Base-by-base conservation (phyloP, 139 green algal genomes). In the Picochlorum sp. region DNA sequence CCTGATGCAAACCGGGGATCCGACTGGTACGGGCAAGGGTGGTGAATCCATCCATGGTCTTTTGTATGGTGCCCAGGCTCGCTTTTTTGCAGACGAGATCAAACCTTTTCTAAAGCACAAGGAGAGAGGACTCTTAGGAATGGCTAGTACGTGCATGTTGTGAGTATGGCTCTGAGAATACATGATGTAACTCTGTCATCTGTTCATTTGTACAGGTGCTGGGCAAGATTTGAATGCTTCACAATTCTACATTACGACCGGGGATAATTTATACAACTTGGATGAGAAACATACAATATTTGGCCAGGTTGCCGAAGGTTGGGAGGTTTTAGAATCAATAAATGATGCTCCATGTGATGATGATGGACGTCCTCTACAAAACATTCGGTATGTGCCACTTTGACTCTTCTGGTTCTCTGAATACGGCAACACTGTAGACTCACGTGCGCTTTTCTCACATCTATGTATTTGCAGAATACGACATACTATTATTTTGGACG, bases 21-120 rank as follows among this genome's bases (percentile, higher is more conserved):
- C 89, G 12, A 88, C 78, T 3, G 79, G 70, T 41, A 96, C 89
- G 13, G 93, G 93, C 33, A 81, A 69, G 18, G 93, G 93, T 10
- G 93, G 93, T 2, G 74, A 81, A 6, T 97, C 87, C 13, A 67
- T 96, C 0, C 96, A 87, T 62, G 69, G 65, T 0, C n/a, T 76
- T 37, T 57, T 76, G 14, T 68, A 68, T 29, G 69, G 63, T n/a
- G 47, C 61, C n/a, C 83, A 96, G 66, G 84, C 79, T 1, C 73
- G 89, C 2, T 96, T 91, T 67, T 99, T 99, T 66, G 79, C 92
- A 24, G 87, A 97, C 62, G 93, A 99, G 66, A 89, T 97, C 7
- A 58, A 63, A 24, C 76, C 80, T 12, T 54, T 84, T n/a, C 75
- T 91, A 10, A 85, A 82, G 59, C 93, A 99, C 73, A 80, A 71